phyloP scores from a whole-genome alignment of 352 stramenopile genomes.

The Globisporangium viniferum region DNA sequence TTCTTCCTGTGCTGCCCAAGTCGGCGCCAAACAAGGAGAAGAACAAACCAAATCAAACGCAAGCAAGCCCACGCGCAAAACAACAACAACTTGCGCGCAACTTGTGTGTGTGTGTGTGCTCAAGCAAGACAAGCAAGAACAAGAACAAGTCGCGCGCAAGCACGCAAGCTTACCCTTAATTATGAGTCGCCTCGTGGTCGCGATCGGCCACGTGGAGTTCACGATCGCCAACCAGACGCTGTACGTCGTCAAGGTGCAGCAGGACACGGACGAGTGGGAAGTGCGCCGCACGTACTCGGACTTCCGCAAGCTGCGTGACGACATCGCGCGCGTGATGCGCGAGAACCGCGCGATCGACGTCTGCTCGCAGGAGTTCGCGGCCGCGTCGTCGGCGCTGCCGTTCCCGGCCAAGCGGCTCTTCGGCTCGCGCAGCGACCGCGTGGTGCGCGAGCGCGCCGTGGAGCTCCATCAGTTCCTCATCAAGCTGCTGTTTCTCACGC shows the following conservation, averaged over 20 bases:
- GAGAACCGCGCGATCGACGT: constrained; percentile 49
- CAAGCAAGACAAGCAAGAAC: background rate
- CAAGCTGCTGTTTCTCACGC: constrained; percentile 63
- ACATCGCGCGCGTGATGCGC: constrained; percentile 60
- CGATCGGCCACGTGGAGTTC: constrained; percentile 79
- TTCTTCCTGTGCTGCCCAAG: background rate
- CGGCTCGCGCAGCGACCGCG: constrained; percentile 60
- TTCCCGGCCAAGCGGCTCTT: constrained; percentile 72
- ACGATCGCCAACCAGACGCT: constrained; percentile 60
- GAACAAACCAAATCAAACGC: background rate
- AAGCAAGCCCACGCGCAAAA: background rate
- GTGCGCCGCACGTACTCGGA: constrained; percentile 68
- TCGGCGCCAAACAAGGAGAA: background rate
- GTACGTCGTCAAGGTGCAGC: constrained; percentile 75
- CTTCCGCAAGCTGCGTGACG: constrained; percentile 69
- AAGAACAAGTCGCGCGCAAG: no score
- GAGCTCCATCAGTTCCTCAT: constrained; percentile 79
- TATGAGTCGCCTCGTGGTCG: constrained; percentile 75
- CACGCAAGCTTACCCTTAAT: background rate
- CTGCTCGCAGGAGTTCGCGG: constrained; percentile 40
- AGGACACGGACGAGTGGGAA: constrained; percentile 70
- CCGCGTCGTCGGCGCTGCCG: constrained; percentile 28
- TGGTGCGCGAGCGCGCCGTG: constrained; percentile 68
- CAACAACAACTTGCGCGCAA: background rate
- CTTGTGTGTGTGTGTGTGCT: background rate